A percentile compares a stretch with the other conserved stretches of the same genome.
These are phyloP conservation scores for Paraglomus occultum DNA, from an alignment of 192 early-diverging fungal genomes.

Conservation along the genomic window DNA sequence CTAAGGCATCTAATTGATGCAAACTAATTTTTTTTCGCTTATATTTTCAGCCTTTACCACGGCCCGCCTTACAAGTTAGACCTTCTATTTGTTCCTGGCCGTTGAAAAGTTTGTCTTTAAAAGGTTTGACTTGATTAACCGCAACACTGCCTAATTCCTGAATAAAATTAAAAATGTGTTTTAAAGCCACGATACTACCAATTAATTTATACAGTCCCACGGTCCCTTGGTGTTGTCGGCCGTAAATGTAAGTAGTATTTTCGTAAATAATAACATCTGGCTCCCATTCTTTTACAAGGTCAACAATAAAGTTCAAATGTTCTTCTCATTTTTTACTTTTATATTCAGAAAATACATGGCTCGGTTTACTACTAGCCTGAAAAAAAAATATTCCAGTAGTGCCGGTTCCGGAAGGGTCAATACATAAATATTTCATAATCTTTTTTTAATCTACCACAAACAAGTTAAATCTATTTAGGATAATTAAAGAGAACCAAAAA, in stretches of 20 bases:
- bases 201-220: slow-evolving; percentile 7
- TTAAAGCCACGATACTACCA: background rate
- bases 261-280: slow-evolving; percentile 7
- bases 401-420: slow-evolving; percentile 13
- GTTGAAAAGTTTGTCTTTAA: background rate
- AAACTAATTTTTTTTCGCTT: slow-evolving; percentile 2
- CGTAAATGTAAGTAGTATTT: slow-evolving; percentile 6
- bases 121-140: slow-evolving; percentile 9
- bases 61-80: background rate
- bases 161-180: background rate
- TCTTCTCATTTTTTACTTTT: slow-evolving; percentile 18
- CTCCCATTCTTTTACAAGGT: background rate
- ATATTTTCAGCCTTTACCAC: slow-evolving; percentile 17
- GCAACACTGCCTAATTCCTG: background rate
- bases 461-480: too few species aligned
- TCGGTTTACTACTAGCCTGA: background rate
- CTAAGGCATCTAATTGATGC: slow-evolving; percentile 11
- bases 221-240: background rate
- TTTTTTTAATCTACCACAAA: background rate
- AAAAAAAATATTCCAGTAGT: slow-evolving; percentile 10
- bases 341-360: background rate
- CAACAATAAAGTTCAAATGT: slow-evolving; percentile 1
- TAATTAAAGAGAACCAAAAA: too few species aligned
- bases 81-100: background rate
- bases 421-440: slow-evolving; percentile 1